A percentile compares a stretch with the other conserved stretches of the same genome.
These are phyloP conservation scores for Coix lacrymajobi DNA, from an alignment of 176 grass and related monocot genomes.

Conservation along the genomic window DNA sequence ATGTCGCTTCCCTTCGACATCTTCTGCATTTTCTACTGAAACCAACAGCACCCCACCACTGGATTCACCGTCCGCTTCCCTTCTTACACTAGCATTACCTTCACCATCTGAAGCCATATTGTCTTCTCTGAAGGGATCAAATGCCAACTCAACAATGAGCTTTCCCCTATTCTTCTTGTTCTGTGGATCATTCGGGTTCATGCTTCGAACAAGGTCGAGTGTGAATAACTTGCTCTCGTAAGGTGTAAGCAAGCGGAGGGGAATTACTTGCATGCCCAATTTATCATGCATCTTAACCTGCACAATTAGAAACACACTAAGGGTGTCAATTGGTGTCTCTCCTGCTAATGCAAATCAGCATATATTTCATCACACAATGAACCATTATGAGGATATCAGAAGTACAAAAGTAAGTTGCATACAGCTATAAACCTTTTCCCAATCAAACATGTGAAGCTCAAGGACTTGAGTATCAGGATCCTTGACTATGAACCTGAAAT, in stretches of 20 bases:
- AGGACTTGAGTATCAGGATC: slow-evolving; percentile 90
- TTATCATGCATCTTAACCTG: slow-evolving; percentile 95
- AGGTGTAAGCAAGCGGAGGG: slow-evolving; percentile 61
- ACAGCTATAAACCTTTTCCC: slow-evolving; percentile 88
- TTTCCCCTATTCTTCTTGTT: slow-evolving; percentile 88
- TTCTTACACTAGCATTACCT: slow-evolving; percentile 23
- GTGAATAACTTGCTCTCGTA: slow-evolving; percentile 70
- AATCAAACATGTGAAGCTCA: slow-evolving; percentile 88
- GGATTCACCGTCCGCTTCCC: neutral
- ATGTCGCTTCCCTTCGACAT: slow-evolving; percentile 84
- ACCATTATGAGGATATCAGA: neutral
- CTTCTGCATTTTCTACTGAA: slow-evolving; percentile 67
- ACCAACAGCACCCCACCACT: slow-evolving; percentile 64
- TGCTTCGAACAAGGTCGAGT: slow-evolving; percentile 74
- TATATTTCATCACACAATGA: neutral
- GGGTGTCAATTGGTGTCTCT: neutral
- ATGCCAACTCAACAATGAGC: slow-evolving; percentile 71
- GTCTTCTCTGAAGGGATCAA: slow-evolving; percentile 87
- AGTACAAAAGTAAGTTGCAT: slow-evolving; percentile 21
- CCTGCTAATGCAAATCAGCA: neutral
- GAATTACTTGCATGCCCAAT: slow-evolving; percentile 85
- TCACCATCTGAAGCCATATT: slow-evolving; percentile 36
- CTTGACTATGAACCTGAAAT: slow-evolving; percentile 94
- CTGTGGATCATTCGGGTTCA: slow-evolving; percentile 75
- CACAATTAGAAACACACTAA: neutral